These are phyloP conservation scores for Inga oerstediana DNA, from an alignment of 306 rosid species.

Conservation along the genomic window DNA sequence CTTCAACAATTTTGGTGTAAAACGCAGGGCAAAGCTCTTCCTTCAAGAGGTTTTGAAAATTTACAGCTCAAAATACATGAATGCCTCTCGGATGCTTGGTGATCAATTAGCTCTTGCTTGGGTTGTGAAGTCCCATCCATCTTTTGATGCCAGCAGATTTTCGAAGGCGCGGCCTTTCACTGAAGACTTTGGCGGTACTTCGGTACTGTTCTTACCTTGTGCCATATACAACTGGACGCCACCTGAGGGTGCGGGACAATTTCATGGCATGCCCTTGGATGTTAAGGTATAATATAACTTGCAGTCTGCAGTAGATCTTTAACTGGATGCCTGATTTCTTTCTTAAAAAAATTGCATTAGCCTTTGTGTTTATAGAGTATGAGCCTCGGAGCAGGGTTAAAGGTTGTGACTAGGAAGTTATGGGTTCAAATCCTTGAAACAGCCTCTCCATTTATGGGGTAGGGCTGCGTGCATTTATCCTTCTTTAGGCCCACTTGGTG, in stretches of 20 bases:
- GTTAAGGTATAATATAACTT: constrained; percentile 62
- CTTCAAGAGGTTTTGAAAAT: constrained; percentile 70
- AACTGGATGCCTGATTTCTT: background rate
- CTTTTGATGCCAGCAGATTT: constrained; percentile 67
- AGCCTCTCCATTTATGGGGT: no score
- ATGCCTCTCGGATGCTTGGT: constrained; percentile 91
- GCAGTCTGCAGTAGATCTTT: background rate
- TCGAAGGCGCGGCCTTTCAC: constrained; percentile 55
- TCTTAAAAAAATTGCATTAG: background rate
- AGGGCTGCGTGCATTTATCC: no score
- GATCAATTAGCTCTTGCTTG: constrained; percentile 97
- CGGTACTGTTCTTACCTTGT: constrained; percentile 81
- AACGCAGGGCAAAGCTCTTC: constrained; percentile 77
- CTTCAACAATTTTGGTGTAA: constrained; percentile 16
- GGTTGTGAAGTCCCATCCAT: constrained; percentile 78
- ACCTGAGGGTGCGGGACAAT: constrained; percentile 98
- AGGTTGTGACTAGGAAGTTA: no score
- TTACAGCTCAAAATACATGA: constrained; percentile 65
- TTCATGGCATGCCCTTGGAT: constrained; percentile 93
- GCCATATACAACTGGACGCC: constrained; percentile 91
- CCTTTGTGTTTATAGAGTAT: no score
- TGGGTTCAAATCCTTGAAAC: no score
- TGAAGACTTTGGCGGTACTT: constrained; percentile 65
- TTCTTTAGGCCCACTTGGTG: no score
- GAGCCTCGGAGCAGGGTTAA: no score